A percentile compares a stretch with the other conserved stretches of the same genome.
These are phyloP conservation scores for Colletotrichum eleusines DNA, from an alignment of 2,329 filamentous ascomycete species.

Conservation along the genomic window DNA sequence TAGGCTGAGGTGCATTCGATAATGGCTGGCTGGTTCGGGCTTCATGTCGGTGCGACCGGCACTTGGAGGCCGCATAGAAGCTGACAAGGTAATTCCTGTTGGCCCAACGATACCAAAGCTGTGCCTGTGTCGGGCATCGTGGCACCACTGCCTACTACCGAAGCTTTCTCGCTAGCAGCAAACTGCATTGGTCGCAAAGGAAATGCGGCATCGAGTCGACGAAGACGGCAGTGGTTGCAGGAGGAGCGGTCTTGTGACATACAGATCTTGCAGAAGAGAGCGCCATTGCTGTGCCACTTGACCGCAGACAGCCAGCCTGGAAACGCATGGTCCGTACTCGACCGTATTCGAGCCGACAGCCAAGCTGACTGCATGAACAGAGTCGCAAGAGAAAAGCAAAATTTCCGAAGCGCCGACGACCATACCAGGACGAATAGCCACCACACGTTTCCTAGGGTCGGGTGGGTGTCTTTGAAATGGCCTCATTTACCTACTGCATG, in stretches of 20 bases:
- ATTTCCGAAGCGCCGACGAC: not conserved
- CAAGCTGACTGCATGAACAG: conserved; percentile 33
- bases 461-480: conserved; percentile 17
- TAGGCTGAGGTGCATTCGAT: conserved; percentile 35
- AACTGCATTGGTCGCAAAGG: conserved; percentile 6
- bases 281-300: conserved; percentile 29
- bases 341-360: conserved; percentile 12
- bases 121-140: conserved; percentile 10
- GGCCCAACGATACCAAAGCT: conserved; percentile 9
- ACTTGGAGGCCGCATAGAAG: conserved; percentile 11
- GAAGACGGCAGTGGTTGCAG: not conserved
- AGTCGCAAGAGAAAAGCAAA: conserved; percentile 12
- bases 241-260: conserved; percentile 18
- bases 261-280: conserved; percentile 24
- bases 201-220: not conserved
- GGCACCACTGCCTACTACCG: conserved; percentile 28
- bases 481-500: conserved; percentile 1
- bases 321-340: conserved; percentile 23
- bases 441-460: not conserved
- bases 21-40: conserved; percentile 6
- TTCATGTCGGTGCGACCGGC: not conserved
- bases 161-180: conserved; percentile 6
- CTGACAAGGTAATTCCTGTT: conserved; percentile 21
- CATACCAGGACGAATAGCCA: not conserved
- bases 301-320: conserved; percentile 13